Percentiles rank a stretch among this genome's conserved stretches.
Evolutionary conservation across 2,329 filamentous ascomycete genomes (phyloP).

Genomic region (Zymoseptoria pseudotritici): DNA sequence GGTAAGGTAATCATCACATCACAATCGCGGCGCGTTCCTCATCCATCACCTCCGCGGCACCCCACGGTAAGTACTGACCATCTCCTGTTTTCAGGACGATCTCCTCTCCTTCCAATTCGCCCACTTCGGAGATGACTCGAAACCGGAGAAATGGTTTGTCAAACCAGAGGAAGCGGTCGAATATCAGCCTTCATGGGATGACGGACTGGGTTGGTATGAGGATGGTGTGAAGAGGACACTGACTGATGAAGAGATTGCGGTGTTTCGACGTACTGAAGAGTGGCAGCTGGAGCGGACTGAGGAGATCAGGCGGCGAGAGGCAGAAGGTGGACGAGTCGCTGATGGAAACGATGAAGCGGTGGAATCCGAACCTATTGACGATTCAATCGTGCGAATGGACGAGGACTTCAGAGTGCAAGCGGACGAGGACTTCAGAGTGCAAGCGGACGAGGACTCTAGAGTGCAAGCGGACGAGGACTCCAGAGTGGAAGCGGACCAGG

Average conservation of each 20-base stretch:
- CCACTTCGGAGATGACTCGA: slow-evolving; percentile 36
- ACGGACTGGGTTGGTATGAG: slow-evolving; percentile 71
- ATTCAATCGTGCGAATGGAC: not conserved
- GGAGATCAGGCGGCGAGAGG: slow-evolving; percentile 8
- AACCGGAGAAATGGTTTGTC: slow-evolving; percentile 29
- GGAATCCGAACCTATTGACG: not conserved
- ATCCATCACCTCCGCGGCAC: not conserved
- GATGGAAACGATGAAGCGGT: not conserved
- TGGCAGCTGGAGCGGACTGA: slow-evolving; percentile 55
- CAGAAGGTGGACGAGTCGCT: not conserved
- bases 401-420: slow-evolving; percentile 1
- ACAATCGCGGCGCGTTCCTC: not conserved
- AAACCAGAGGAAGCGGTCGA: slow-evolving; percentile 20
- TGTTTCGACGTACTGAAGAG: slow-evolving; percentile 84
- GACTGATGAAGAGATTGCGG: slow-evolving; percentile 82
- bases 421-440: not conserved
- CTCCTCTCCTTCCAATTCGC: slow-evolving; percentile 36
- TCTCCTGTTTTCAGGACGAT: slow-evolving; percentile 32
- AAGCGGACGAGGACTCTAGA: too few relatives aligned
- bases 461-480: slow-evolving; percentile 1
- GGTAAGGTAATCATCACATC: slow-evolving; percentile 17
- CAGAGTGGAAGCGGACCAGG: not conserved
- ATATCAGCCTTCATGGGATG: slow-evolving; percentile 30
- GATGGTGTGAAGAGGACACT: slow-evolving; percentile 84
- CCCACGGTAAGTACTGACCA: slow-evolving; percentile 27